A percentile compares a stretch with the other conserved stretches of the same genome.
Conservation (phyloP, 1,139 yeast species). For the Protomyces gravidus region DNA sequence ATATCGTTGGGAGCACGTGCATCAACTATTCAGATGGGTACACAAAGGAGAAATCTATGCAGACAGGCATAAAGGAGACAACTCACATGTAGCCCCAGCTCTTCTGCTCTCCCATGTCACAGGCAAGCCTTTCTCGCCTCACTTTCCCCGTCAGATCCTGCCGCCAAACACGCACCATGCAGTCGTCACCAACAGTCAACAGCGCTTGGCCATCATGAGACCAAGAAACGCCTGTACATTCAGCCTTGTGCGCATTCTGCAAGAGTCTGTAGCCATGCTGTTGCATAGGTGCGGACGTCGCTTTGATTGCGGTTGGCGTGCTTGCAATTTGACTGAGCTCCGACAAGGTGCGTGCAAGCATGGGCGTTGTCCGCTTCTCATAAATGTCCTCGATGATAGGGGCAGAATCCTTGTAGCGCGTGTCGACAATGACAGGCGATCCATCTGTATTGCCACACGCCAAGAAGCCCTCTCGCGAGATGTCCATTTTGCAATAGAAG, state of each 20-base stretch:
- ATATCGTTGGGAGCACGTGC: not conserved
- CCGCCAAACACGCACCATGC: constrained; percentile 10
- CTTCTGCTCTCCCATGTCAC: not conserved
- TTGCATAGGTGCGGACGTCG: not conserved
- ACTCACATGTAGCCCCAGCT: not conserved
- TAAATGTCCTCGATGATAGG: not conserved
- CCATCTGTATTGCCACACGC: constrained; percentile 19
- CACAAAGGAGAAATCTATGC: no score
- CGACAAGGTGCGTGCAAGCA: not conserved
- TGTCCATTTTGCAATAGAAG: constrained; percentile 6
- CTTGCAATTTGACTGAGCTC: not conserved
- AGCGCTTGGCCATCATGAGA: constrained; percentile 10
- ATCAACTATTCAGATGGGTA: no score
- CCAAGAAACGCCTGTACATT: constrained; percentile 16
- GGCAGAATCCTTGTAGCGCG: not conserved
- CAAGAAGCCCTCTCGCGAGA: constrained; percentile 18
- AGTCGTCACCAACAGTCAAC: constrained; percentile 13
- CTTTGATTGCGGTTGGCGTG: not conserved
- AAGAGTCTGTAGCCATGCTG: not conserved
- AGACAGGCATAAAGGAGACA: no score
- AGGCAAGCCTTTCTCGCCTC: not conserved
- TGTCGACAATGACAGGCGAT: constrained; percentile 10
- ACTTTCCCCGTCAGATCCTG: not conserved
- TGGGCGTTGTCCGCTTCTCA: not conserved
- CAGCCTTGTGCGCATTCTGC: constrained; percentile 1